Evolutionary conservation across 2,329 filamentous ascomycete species (phyloP), one percentile per base, ranked within the genome.

Genomic region (Rachicladosporium sp.): DNA sequence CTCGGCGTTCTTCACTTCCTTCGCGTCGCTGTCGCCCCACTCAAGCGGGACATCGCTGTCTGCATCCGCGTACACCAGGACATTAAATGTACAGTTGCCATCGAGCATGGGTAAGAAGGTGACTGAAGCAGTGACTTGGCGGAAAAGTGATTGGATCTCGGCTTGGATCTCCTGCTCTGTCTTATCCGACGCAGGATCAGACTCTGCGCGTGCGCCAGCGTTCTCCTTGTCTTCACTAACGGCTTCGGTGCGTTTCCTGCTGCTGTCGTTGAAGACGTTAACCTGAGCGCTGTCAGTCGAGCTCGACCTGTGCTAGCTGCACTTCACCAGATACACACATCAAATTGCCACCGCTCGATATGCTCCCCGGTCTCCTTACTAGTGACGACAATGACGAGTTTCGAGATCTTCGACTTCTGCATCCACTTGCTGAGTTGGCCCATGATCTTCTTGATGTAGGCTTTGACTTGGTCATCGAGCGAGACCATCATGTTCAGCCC

Each of bases 401-500:
- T 95, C 38, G 85, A 93, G 59, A 98, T 95, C 65, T 98, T 96
- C 60, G 88, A 86, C 53, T 82, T 84, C 38, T 87, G 73, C 87
- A 96, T 96, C 91, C 91, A 98, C 60, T 85, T 86, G 67, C 93
- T 89, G 43, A 98, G 76, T 64, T 98, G 91, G 21, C 80, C 80
- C 88, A 95, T 98, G 67, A 98, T 96, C 66, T 93, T 94, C 65
- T 94, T 95, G 70, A 98, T 93, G 66, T 98, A 98, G 29, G 88
- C 86, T 65, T 94, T 93, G 59, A 98, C 91, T 66, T 98, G 89
- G 68, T 96, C 91, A 61, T 98, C 91, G 47, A 87, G 78, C 27
- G 89, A 93, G 38, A 96, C 88, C 54, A 94, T 82, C 87, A 95
- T 94, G 56, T 94, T 96, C 55, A 98, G 76, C 54, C 91, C 91